phyloP scores from a whole-genome alignment of 768 basidiomycete species.

The Xerocomellus intermedius region DNA sequence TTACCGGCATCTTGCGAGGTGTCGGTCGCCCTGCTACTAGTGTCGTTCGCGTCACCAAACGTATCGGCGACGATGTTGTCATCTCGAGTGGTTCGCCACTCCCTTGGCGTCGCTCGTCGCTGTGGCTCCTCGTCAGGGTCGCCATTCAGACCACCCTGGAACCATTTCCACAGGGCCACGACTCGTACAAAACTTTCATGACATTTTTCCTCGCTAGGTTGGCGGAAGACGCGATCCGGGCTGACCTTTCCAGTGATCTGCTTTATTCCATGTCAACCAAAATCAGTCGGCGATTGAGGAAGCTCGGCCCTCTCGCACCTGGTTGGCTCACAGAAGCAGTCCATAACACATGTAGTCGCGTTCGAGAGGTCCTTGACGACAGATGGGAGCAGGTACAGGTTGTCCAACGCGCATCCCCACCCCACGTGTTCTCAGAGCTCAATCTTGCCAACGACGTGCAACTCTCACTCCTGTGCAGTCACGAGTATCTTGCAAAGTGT shows the following conservation, averaged over 20 bases:
- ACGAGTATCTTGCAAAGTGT: conserved; percentile 26
- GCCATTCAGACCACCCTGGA: neutral
- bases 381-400: conserved; percentile 36
- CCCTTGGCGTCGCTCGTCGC: conserved; percentile 38
- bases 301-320: conserved; percentile 22
- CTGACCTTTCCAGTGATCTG: conserved; percentile 21
- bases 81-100: conserved; percentile 12
- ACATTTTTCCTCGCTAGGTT: conserved; percentile 37
- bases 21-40: neutral
- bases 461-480: conserved; percentile 33
- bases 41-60: conserved; percentile 29
- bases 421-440: conserved; percentile 10
- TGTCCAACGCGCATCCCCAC: conserved; percentile 2
- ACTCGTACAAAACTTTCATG: conserved; percentile 49
- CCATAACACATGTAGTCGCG: conserved; percentile 35
- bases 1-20: conserved; percentile 12
- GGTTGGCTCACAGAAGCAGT: conserved; percentile 37
- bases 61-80: conserved; percentile 31
- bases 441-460: conserved; percentile 30
- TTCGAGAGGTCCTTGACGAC: conserved; percentile 36
- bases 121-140: conserved; percentile 29
- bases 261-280: conserved; percentile 31
- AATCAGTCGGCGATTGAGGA: conserved; percentile 22
- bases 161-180: neutral
- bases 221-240: conserved; percentile 19